phyloP scores from a whole-genome alignment of 805 yeast genomes.

The Candida alai region DNA sequence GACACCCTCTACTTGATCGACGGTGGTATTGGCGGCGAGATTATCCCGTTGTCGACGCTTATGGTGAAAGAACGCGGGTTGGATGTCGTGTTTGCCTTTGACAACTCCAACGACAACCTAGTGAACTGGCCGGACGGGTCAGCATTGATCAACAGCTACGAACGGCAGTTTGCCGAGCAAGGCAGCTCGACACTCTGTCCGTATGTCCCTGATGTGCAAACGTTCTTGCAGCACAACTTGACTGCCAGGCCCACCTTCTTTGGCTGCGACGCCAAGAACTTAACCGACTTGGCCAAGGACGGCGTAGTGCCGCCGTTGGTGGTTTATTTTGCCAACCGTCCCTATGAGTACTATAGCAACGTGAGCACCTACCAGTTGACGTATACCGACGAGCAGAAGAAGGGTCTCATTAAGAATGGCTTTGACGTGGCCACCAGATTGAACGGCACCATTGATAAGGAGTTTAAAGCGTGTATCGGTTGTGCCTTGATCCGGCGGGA shows the following conservation, averaged over 20 bases:
- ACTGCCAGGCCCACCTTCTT: slow-evolving; percentile 40
- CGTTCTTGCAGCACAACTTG: slow-evolving; percentile 30
- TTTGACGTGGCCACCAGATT: slow-evolving; percentile 29
- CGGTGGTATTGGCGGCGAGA: slow-evolving; percentile 39
- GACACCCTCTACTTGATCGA: slow-evolving; percentile 33
- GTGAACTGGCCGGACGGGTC: slow-evolving; percentile 34
- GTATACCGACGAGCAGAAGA: slow-evolving; percentile 33
- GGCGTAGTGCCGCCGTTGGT: slow-evolving; percentile 37
- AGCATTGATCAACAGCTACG: slow-evolving; percentile 28
- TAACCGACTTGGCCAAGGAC: slow-evolving; percentile 33
- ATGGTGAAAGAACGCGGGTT: slow-evolving; percentile 30
- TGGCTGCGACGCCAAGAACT: slow-evolving; percentile 37
- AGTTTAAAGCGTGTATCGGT: slow-evolving; percentile 37
- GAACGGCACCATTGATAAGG: slow-evolving; percentile 33
- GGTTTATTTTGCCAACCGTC: slow-evolving; percentile 37
- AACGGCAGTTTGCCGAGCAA: slow-evolving; percentile 30
- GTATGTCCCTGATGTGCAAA: slow-evolving; percentile 31
- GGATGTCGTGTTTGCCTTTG: slow-evolving; percentile 37
- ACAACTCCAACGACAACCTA: slow-evolving; percentile 24
- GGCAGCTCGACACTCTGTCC: slow-evolving; percentile 33
- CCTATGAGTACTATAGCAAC: slow-evolving; percentile 30
- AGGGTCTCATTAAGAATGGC: slow-evolving; percentile 35
- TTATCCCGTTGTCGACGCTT: slow-evolving; percentile 31
- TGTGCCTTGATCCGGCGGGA: slow-evolving; percentile 40
- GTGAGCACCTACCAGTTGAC: slow-evolving; percentile 30